Evolutionary conservation across 2,329 filamentous ascomycete genomes (phyloP).

Genomic region (Ophiostoma ulmi): DNA sequence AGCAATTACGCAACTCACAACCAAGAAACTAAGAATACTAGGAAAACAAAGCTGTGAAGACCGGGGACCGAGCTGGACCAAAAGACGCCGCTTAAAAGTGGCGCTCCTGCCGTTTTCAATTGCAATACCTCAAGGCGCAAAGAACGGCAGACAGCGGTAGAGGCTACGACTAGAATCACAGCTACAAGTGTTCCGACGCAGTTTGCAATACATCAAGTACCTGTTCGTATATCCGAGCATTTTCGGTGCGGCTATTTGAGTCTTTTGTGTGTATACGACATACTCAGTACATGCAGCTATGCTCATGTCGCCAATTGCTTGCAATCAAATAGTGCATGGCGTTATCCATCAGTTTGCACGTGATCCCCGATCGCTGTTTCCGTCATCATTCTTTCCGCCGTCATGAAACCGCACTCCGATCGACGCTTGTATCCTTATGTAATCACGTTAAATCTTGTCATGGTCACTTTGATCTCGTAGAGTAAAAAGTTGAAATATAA

Average conservation of each 20-base stretch:
- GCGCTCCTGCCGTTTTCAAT: background rate
- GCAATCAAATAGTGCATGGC: background rate
- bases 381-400: background rate
- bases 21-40: background rate
- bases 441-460: background rate
- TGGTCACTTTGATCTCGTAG: background rate
- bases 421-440: background rate
- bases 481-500: background rate
- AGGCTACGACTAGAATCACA: background rate
- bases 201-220: background rate
- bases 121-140: background rate
- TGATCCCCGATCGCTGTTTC: background rate
- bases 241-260: background rate
- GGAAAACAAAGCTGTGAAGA: background rate
- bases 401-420: background rate
- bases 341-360: slow-evolving; percentile 3
- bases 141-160: background rate
- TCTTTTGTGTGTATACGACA: background rate
- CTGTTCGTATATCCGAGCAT: background rate
- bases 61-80: background rate
- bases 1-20: background rate
- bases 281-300: background rate
- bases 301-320: background rate
- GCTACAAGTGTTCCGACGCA: background rate
- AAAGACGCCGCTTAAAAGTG: background rate